Evolutionary conservation across 2,329 filamentous ascomycete species (phyloP), one percentile per base, ranked within the genome.

Genomic region (Aspergillus sergii): DNA sequence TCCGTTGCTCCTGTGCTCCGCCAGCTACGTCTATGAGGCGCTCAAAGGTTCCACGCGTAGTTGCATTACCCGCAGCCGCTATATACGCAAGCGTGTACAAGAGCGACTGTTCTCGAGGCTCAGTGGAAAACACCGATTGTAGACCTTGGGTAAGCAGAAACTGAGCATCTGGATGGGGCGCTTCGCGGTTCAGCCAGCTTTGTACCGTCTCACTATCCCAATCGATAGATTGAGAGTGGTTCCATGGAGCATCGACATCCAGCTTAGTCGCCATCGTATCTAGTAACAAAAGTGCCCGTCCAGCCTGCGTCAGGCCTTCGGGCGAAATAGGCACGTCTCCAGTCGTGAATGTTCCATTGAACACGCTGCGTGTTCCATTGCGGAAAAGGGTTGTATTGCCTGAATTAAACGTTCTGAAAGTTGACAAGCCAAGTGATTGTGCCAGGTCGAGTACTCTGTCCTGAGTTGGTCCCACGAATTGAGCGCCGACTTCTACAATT

Each of bases 401-500:
- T 4, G 26, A 21, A 39, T 56, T 48, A 30, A 56, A 60, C 14
- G 58, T 60, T 5, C 23, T 56, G 46, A 66, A 71, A 1, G 65
- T 67, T 14, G 64, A 32, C 2, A 73, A 51, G 11, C 59, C 60
- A 9, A 73, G 70, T 4, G 69, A 63, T 1, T 46, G 28, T 34
- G 67, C 65, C 11, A 73, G 61, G 19, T 64, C 65, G 0, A 71
- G 55, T 1, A 72, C 65, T 10, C 61, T 64, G 28, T 72, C 65
- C 50, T 74, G 68, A 7, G 69, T 72, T 46, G 67, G 72, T 28
- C 70, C 71, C 2, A 73, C 59, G 12, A 71, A 75, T 9, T 65
- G 69, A 10, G 66, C 73, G 8, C 72, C 73, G 11, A 71, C 62
- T 39, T 75, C 73, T n/a, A 64, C 67, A 8, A 66, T 57, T 7